Evolutionary conservation across 306 rosid species (phyloP), one percentile per base, ranked within the genome.

Genomic region (Cucurbita moschata): DNA sequence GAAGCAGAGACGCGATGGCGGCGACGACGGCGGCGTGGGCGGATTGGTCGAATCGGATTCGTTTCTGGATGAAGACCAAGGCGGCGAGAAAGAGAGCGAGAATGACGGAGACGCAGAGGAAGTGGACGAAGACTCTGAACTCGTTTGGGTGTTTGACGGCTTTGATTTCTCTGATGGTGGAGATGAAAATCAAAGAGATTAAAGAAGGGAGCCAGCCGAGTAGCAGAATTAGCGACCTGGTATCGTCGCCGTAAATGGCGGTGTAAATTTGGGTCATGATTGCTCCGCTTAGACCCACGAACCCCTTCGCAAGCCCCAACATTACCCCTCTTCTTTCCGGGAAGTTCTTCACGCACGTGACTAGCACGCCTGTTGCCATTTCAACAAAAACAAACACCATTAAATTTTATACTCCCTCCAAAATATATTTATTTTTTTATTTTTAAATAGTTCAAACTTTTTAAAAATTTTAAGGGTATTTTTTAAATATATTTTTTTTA

Each of bases 141-240:
- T 85, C 87, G 0, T 76, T 78, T 14, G 71, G 26, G 21, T 81
- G 81, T 64, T 73, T 77, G 5, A 47, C 69, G 46, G 8, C 49
- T 59, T 77, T 75, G 26, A 85, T 30, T 9, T 71, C 58, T 0
- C 83, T 73, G 72, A 83, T 71, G 4, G 75, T 51, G 66, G 5
- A 78, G 2, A 75, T 69, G 51, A 83, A 85, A 0, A 72, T 4
- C 11, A 77, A 10, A 4, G 80, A 69, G 4, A 83, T n/a, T 4
- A 76, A 67, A 8, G 85, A 55, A 0, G 89, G 89, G 15, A 85
- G 54, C 85, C 87, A 86, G 1, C 65, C 85, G 15, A 81, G 7
- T 0, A 86, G 77, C 30, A 81, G 82, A 47, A 83, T 69, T 0
- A 69, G 7, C 81, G 76, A 35, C 58, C 66, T 83, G 63, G 35